Evolutionary conservation across 129 eudicot genomes (phyloP).

Genomic region (Apium graveolens): DNA sequence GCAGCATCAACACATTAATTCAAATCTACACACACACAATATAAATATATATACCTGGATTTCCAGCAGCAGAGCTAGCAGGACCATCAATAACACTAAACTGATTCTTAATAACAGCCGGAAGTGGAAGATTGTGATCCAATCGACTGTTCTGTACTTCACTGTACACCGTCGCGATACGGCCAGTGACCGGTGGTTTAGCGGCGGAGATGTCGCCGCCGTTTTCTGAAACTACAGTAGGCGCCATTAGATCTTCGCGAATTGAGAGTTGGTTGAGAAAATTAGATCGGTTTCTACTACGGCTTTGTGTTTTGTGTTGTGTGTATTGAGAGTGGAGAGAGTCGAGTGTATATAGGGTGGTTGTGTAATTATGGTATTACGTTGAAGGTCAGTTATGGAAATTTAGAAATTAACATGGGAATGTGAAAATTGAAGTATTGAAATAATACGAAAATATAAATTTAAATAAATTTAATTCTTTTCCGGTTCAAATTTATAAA

Average conservation of each 20-base stretch:
- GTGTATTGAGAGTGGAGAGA: background rate
- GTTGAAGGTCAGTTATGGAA: too few species aligned
- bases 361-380: too few species aligned
- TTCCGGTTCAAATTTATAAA: too few species aligned
- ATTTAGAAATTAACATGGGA: too few species aligned
- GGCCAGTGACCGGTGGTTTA: slow-evolving; percentile 36
- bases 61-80: slow-evolving; percentile 76
- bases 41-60: slow-evolving; percentile 42
- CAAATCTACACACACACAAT: background rate
- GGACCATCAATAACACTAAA: slow-evolving; percentile 70
- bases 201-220: slow-evolving; percentile 46
- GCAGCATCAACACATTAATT: too few species aligned
- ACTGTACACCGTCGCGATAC: slow-evolving; percentile 72
- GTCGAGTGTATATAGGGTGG: background rate
- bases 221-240: slow-evolving; percentile 32
- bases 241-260: slow-evolving; percentile 30
- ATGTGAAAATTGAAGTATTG: too few species aligned
- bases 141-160: slow-evolving; percentile 90
- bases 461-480: too few species aligned
- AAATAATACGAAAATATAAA: too few species aligned
- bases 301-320: background rate
- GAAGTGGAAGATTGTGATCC: slow-evolving; percentile 74
- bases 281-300: background rate
- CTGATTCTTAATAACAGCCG: slow-evolving; percentile 47
- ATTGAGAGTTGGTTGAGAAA: background rate